Percentiles rank a stretch among this genome's conserved stretches.
Evolutionary conservation across 106 monocot genomes (phyloP).

Genomic region (Acanthochlamys bracteata): DNA sequence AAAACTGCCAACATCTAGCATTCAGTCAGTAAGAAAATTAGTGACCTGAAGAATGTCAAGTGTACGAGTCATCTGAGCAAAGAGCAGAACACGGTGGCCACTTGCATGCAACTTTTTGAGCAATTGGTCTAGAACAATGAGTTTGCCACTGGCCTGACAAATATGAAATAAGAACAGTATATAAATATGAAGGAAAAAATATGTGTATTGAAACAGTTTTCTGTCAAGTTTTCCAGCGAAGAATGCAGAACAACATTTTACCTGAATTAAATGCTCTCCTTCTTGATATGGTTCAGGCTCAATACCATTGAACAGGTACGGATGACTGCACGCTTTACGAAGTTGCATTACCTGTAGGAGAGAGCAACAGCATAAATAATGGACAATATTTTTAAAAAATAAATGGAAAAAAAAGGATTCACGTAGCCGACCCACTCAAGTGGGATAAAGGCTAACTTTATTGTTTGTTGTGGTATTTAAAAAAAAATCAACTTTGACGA

Average conservation of each 20-base stretch:
- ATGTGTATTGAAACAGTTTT: too few relatives aligned
- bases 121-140: conserved; percentile 70
- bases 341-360: conserved; percentile 98
- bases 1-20: too few relatives aligned
- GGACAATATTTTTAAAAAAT: too few relatives aligned
- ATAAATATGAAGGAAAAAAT: too few relatives aligned
- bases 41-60: conserved; percentile 95
- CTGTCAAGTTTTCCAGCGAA: too few relatives aligned
- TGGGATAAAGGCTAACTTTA: too few relatives aligned
- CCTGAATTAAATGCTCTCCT: conserved; percentile 93
- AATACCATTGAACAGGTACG: conserved; percentile 92
- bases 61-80: conserved; percentile 98
- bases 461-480: too few relatives aligned
- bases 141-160: conserved; percentile 84
- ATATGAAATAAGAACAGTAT: not conserved
- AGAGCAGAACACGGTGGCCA: conserved; percentile 81
- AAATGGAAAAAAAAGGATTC: too few relatives aligned
- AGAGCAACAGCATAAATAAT: too few relatives aligned
- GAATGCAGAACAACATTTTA: conserved; percentile 5
- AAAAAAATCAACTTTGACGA: too few relatives aligned
- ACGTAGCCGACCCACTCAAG: too few relatives aligned
- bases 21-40: not conserved
- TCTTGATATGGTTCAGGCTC: conserved; percentile 98
- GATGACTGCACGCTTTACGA: conserved; percentile 93
- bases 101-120: conserved; percentile 55